A percentile compares a stretch with the other conserved stretches of the same genome.
phyloP scores from a whole-genome alignment of 129 eudicot species.

The Glebionis coronaria region DNA sequence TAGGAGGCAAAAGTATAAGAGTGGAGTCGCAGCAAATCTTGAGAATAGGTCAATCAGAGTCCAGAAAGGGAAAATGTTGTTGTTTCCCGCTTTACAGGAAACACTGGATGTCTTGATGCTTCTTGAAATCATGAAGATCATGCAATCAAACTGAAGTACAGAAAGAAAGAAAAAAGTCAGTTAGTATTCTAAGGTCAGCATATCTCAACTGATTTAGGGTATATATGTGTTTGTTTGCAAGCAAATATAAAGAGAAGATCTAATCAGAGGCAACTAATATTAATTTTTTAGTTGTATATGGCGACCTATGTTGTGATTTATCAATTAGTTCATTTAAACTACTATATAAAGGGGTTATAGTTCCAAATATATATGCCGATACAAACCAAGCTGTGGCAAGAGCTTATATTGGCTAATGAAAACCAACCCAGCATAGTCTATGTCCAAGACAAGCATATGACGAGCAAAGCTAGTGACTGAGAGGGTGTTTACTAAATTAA shows the following conservation, averaged over 20 bases:
- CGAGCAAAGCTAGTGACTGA: not conserved
- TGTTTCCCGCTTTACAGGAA: constrained; percentile 69
- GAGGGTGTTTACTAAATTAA: too few species aligned
- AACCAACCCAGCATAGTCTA: too few species aligned
- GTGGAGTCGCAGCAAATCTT: constrained; percentile 34
- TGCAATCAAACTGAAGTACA: constrained; percentile 41
- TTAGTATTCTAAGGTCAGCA: constrained; percentile 15
- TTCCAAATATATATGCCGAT: not conserved
- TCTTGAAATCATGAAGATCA: constrained; percentile 68
- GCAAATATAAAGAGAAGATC: not conserved
- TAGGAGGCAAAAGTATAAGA: constrained; percentile 24
- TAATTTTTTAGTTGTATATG: not conserved
- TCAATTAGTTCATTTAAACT: not conserved
- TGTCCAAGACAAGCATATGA: not conserved
- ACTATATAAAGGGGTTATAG: not conserved
- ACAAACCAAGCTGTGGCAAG: not conserved
- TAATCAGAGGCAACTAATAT: not conserved
- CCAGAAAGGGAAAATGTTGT: constrained; percentile 45
- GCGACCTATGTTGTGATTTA: not conserved
- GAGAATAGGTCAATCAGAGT: constrained; percentile 45
- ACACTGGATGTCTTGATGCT: constrained; percentile 50
- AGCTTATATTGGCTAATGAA: too few species aligned
- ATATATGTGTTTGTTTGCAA: not conserved
- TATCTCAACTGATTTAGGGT: not conserved
- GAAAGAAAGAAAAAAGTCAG: constrained; percentile 24